Percentiles rank a stretch among this genome's conserved stretches.
These are phyloP conservation scores for Phallus indusiatus DNA, from an alignment of 768 basidiomycete species.

Conservation along the genomic window DNA sequence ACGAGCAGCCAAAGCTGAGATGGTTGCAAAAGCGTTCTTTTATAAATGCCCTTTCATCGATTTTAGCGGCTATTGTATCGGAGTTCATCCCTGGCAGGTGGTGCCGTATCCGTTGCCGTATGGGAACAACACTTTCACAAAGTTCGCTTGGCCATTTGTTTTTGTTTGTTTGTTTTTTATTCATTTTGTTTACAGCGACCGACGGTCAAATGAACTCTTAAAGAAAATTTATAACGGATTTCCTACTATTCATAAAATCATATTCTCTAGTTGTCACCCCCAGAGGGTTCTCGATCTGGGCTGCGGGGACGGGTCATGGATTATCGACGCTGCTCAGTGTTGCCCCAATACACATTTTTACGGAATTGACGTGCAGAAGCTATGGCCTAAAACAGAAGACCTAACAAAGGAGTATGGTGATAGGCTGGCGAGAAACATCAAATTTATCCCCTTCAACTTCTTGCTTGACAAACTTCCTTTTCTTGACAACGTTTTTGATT, in stretches of 20 bases:
- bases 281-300: constrained; percentile 60
- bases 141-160: not conserved
- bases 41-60: not conserved
- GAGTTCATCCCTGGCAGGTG: not conserved
- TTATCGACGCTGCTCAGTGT: constrained; percentile 44
- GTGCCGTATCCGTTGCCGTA: constrained; percentile 4
- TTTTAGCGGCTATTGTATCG: not conserved
- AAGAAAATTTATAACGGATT: constrained; percentile 44
- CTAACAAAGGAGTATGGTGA: constrained; percentile 15
- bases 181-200: constrained; percentile 38
- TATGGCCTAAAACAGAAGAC: constrained; percentile 19
- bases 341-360: constrained; percentile 58
- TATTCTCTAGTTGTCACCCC: constrained; percentile 35
- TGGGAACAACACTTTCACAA: not conserved
- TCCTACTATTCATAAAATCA: constrained; percentile 49
- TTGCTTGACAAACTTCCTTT: constrained; percentile 45
- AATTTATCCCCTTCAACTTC: constrained; percentile 4
- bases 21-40: not conserved
- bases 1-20: not conserved
- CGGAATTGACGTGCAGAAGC: constrained; percentile 54
- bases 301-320: constrained; percentile 67
- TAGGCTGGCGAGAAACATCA: constrained; percentile 14
- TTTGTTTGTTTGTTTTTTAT: not conserved
- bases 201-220: constrained; percentile 39
- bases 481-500: constrained; percentile 51